These are phyloP conservation scores for Colletotrichum caudatum DNA, from an alignment of 2,329 filamentous ascomycete species.

Conservation along the genomic window DNA sequence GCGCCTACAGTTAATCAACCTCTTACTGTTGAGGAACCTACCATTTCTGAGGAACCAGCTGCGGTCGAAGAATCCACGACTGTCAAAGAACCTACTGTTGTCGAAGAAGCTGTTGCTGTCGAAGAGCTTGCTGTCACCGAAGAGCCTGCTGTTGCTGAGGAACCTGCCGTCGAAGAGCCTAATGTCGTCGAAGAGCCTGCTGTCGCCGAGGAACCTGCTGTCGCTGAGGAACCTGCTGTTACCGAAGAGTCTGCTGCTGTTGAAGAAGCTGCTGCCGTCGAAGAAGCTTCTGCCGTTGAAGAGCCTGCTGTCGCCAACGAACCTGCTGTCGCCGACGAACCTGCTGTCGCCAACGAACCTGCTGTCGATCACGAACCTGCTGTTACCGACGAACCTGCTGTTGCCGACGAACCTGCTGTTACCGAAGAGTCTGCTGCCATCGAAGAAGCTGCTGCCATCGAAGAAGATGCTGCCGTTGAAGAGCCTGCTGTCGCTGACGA, in stretches of 20 bases:
- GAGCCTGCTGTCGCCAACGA: neutral
- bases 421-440: slow-evolving; percentile 16
- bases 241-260: slow-evolving; percentile 17
- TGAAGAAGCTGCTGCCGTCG: neutral
- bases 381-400: neutral
- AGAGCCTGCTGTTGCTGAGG: neutral
- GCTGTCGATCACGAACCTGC: neutral
- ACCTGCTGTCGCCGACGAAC: neutral
- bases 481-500: neutral
- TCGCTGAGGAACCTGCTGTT: neutral
- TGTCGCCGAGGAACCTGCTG: neutral
- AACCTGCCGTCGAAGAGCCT: slow-evolving; percentile 12
- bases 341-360: slow-evolving; percentile 5
- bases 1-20: slow-evolving; percentile 28
- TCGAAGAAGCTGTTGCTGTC: neutral
- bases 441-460: neutral
- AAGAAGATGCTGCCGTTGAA: neutral
- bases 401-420: neutral
- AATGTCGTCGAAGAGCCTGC: neutral
- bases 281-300: neutral
- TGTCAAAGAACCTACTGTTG: neutral
- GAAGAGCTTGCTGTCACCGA: neutral
- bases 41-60: no score
- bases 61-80: neutral
- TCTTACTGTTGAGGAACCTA: slow-evolving; percentile 33